Evolutionary conservation across 352 stramenopile genomes (phyloP).

Genomic region (Thraustochytrium striatum): DNA sequence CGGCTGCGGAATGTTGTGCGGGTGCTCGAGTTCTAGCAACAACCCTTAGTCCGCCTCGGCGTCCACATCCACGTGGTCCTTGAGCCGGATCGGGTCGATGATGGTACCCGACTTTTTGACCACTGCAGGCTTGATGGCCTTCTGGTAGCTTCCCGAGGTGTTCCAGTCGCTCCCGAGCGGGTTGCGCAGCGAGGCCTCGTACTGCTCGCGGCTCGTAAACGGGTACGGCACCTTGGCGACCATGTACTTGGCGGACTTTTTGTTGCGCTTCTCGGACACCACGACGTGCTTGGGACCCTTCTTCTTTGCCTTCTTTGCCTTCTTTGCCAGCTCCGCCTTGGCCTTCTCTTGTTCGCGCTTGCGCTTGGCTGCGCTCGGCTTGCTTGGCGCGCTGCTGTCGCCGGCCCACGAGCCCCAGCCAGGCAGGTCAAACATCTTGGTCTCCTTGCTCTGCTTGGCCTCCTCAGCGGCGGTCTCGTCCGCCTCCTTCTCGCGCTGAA

Average conservation of each 20-base stretch:
- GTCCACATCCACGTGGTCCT: not conserved
- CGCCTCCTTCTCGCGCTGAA: constrained; percentile 50
- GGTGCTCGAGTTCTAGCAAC: too few species aligned
- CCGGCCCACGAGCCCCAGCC: constrained; percentile 82
- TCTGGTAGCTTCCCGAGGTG: constrained; percentile 48
- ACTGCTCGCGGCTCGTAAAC: constrained; percentile 92
- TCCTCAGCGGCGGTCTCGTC: constrained; percentile 49
- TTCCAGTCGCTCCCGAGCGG: constrained; percentile 75
- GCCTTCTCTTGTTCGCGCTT: constrained; percentile 77
- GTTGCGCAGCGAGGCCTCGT: constrained; percentile 92
- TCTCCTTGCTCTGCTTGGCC: constrained; percentile 20
- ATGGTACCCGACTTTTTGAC: constrained; percentile 46
- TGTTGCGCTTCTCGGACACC: constrained; percentile 43
- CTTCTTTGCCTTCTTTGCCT: constrained; percentile 24
- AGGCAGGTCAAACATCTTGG: constrained; percentile 61
- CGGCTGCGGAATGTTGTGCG: too few species aligned
- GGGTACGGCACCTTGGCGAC: constrained; percentile 90
- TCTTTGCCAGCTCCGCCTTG: constrained; percentile 68
- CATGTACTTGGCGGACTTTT: constrained; percentile 40
- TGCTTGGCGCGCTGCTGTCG: constrained; percentile 63
- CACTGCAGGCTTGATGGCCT: constrained; percentile 42
- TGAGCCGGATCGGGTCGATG: constrained; percentile 19
- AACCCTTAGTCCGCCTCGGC: not conserved
- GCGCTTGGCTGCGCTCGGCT: constrained; percentile 58
- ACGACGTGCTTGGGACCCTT: constrained; percentile 26